A percentile compares a stretch with the other conserved stretches of the same genome.
phyloP scores from a whole-genome alignment of 441 rosid species.

The Pelargonium australe region DNA sequence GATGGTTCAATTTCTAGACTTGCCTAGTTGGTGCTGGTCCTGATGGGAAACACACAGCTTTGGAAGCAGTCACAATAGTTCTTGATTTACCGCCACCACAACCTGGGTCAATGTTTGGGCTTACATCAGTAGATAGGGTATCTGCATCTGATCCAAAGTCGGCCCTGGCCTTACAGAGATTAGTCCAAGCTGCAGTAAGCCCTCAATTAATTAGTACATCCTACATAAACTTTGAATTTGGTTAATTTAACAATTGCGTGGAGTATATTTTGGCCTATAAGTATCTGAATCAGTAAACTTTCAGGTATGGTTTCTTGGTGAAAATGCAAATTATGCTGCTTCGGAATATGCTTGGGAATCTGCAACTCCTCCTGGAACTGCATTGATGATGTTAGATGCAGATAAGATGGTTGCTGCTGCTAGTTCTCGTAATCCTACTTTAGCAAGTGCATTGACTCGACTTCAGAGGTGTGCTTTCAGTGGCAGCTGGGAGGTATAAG shows the following conservation, averaged over 20 bases:
- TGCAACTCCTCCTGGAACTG: conserved; percentile 99
- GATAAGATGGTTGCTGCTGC: conserved; percentile 99
- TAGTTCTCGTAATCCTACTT: conserved; percentile 95
- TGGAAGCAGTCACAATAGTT: conserved; percentile 99
- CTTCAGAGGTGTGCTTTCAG: conserved; percentile 98
- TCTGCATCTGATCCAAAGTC: conserved; percentile 99
- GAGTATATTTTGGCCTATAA: not conserved
- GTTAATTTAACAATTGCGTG: not conserved
- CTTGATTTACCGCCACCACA: conserved; percentile 99
- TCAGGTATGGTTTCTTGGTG: conserved; percentile 99
- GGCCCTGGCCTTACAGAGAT: conserved; percentile 87
- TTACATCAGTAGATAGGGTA: conserved; percentile 88
- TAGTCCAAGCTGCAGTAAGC: conserved; percentile 99
- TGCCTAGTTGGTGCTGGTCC: conserved; percentile 99
- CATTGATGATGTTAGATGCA: conserved; percentile 98
- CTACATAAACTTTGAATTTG: not conserved
- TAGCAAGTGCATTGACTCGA: conserved; percentile 95
- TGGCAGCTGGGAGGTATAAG: conserved; percentile 98
- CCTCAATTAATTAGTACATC: conserved; percentile 9
- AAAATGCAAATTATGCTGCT: conserved; percentile 99
- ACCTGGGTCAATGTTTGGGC: conserved; percentile 91
- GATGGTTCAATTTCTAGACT: conserved; percentile 44
- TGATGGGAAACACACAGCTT: conserved; percentile 94
- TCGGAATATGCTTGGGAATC: conserved; percentile 99
- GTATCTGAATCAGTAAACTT: conserved; percentile 20